These are phyloP conservation scores for Schwanniomyces polymorphus DNA, from an alignment of 805 yeast species.

Conservation along the genomic window DNA sequence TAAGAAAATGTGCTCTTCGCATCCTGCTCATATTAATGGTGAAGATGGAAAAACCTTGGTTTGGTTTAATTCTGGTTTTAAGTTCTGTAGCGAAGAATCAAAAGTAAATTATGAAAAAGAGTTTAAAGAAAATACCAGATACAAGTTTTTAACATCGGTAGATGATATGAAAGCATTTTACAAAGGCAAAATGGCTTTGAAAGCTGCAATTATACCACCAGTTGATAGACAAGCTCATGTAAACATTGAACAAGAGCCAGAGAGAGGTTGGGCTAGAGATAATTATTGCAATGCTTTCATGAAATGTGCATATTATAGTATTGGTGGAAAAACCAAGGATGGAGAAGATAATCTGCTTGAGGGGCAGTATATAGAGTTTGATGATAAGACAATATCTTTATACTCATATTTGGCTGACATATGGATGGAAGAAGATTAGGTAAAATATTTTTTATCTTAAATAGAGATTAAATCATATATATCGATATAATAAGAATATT, in stretches of 20 bases:
- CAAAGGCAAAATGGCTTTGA: slow-evolving; percentile 35
- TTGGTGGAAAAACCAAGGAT: slow-evolving; percentile 47
- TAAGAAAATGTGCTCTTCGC: slow-evolving; percentile 39
- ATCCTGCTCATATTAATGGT: slow-evolving; percentile 42
- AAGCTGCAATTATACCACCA: slow-evolving; percentile 55
- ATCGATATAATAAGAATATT: no score
- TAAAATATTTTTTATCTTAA: no score
- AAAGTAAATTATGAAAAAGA: slow-evolving; percentile 36
- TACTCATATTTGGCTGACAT: slow-evolving; percentile 49
- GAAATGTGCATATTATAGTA: slow-evolving; percentile 61
- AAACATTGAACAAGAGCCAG: slow-evolving; percentile 45
- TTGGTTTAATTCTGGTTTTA: slow-evolving; percentile 47
- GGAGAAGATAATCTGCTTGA: slow-evolving; percentile 34
- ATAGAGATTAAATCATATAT: no score
- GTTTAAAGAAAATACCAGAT: slow-evolving; percentile 19
- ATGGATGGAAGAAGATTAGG: slow-evolving; percentile 48
- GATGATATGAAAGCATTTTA: slow-evolving; percentile 27
- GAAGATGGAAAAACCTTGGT: slow-evolving; percentile 32
- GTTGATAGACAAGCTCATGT: slow-evolving; percentile 36
- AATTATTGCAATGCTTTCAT: slow-evolving; percentile 54
- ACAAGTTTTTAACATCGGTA: slow-evolving; percentile 19
- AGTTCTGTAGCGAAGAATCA: slow-evolving; percentile 34
- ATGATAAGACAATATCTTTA: slow-evolving; percentile 22
- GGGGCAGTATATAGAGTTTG: slow-evolving; percentile 49
- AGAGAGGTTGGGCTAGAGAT: slow-evolving; percentile 53